Base-by-base conservation (phyloP, 1,139 yeast genomes). In the Ogataea hybrid region DNA sequence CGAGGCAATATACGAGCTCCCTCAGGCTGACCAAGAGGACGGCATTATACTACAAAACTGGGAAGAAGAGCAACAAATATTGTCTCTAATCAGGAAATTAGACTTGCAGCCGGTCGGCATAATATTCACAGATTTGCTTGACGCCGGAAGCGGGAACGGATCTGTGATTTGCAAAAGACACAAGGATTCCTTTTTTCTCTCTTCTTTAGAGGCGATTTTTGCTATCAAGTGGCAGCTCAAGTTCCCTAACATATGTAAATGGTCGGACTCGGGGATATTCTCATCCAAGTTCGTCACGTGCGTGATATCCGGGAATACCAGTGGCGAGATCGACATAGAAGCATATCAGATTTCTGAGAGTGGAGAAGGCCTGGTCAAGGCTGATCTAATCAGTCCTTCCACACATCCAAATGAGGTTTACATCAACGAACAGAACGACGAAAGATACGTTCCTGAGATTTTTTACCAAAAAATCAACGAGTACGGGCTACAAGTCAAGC, bases 221-320 rank as follows among this genome's bases (percentile, higher is more conserved):
- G 88, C 97, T 2, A 92, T 96, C 0, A 73, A 75, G 49, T 73
- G 85, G 64, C 99, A 94, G 64, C 61, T 71, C 17, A 65, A 67
- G 44, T 70, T 78, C 56, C 86, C 89, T n/a, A 86, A 84, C 60
- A 60, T 67, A 10, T 73, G 86, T 34, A 78, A 78, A 54, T 84
- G 81, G 74, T 74, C 86, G 28, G 75, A 73, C 28, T 65, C 74
- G n/a, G 89, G 90, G 1, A 58, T 62, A 30, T 92, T 76, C 59
- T 85, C 96, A 11, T 89, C 97, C 11, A 88, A 88, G 58, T 92
- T 88, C 61, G 92, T 90, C 20, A 92, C 98, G 0, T 89, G 97
- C 65, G 94, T 90, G 23, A 74, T 94, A 4, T 78, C 94, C 2
- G 99, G 98, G 20, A 95, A 95, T 48, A 63, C 74, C 15, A 67